Percentiles rank a stretch among this genome's conserved stretches.
These are phyloP conservation scores for Aureobasidium sp. DNA, from an alignment of 2,329 filamentous ascomycete species.

Conservation along the genomic window DNA sequence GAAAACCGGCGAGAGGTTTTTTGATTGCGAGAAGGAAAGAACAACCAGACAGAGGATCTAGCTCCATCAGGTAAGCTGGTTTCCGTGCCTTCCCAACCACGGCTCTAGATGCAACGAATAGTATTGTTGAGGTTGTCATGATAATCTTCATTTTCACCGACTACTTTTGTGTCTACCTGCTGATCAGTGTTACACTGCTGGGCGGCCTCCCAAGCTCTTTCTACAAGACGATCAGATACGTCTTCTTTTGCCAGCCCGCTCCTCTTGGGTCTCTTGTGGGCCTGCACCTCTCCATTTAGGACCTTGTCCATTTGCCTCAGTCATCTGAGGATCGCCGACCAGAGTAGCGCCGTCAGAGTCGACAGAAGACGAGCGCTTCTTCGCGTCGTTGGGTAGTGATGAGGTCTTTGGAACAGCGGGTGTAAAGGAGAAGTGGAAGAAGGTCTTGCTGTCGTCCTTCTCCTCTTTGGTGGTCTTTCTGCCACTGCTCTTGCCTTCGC, in stretches of 20 bases:
- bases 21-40: neutral
- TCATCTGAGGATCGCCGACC: neutral
- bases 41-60: neutral
- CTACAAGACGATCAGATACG: neutral
- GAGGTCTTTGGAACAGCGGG: neutral
- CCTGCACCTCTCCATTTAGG: neutral
- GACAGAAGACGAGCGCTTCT: neutral
- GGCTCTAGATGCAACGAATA: neutral
- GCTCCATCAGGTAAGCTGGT: neutral
- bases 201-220: neutral
- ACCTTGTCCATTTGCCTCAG: neutral
- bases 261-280: neutral
- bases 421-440: conserved; percentile 11
- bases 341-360: neutral
- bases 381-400: neutral
- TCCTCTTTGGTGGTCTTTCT: neutral
- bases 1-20: neutral
- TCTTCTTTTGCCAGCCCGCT: conserved; percentile 8
- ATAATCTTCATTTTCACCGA: neutral
- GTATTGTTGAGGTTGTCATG: neutral
- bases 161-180: neutral
- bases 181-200: neutral
- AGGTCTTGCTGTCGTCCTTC: neutral
- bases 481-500: neutral
- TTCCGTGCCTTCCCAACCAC: neutral